phyloP scores from a whole-genome alignment of 768 basidiomycete species.

The Leccinum ochraceum region DNA sequence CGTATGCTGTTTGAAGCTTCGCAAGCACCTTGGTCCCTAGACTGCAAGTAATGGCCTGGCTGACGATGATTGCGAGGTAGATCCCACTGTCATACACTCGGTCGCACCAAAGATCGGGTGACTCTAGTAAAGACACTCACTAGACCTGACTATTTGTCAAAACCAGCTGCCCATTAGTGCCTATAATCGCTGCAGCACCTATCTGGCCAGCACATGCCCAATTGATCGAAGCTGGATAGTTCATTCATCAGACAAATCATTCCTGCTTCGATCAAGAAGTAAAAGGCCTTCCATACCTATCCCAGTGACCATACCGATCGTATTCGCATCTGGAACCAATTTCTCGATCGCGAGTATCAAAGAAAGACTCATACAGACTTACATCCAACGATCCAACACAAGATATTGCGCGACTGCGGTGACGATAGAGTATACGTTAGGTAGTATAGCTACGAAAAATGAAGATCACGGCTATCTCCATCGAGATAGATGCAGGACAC shows the following conservation, averaged over 20 bases:
- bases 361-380: background rate
- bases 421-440: slow-evolving; percentile 62
- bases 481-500: slow-evolving; percentile 2
- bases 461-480: background rate
- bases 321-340: slow-evolving; percentile 43
- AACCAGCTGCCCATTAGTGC: no score
- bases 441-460: slow-evolving; percentile 49
- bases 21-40: no score
- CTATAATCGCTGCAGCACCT: slow-evolving; percentile 63
- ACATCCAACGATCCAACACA: slow-evolving; percentile 73
- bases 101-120: slow-evolving; percentile 38
- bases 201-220: slow-evolving; percentile 66
- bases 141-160: no score
- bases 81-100: slow-evolving; percentile 47
- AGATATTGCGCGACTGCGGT: slow-evolving; percentile 53
- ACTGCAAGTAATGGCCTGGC: no score
- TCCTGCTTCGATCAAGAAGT: background rate
- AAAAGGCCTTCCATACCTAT: slow-evolving; percentile 24
- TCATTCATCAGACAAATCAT: slow-evolving; percentile 33
- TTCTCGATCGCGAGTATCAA: background rate
- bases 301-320: slow-evolving; percentile 46
- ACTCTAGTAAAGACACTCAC: slow-evolving; percentile 38
- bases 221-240: slow-evolving; percentile 49
- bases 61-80: no score
- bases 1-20: no score